Base-by-base conservation (phyloP, 495 filamentous ascomycete species). In the Wilcoxina mikolae region DNA sequence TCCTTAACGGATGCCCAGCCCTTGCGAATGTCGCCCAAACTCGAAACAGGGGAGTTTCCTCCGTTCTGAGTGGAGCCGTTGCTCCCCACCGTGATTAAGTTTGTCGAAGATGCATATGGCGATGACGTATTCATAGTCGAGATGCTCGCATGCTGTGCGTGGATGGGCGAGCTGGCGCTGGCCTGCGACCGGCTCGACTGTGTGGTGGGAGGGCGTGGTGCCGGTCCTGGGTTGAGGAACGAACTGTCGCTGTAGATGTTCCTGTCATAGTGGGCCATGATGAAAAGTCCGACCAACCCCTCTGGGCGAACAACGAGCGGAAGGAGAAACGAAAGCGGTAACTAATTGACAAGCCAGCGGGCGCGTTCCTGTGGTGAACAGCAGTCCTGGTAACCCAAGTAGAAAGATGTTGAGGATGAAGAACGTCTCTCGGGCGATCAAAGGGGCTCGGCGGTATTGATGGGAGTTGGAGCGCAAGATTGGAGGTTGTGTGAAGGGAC, bases 221-320 rank as follows among this genome's bases (percentile, higher is more conserved):
- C 90, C 44, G 91, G 90, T 46, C 91, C 87, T 54, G 91, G 88
- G 66, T 95, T 96, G 84, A 95, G 91, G 71, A 98, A 98, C 22
- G 57, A 49, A 49, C 52, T 60, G 28, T 65, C 58, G 51, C 55
- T 58, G 45, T 64, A 64, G 38, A 54, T 50, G 27, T 43, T 28
- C 24, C 46, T 35, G 50, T 45, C 51, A 35, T 54, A 54, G 39
- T 43, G 44, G 27, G 51, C 24, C 50, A 57, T 52, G 50, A 27
- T 53, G 41, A 42, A 17, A 39, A 22, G 17, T 12, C 35, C 35
- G 35, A 18, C 20, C 35, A 18, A 39, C 35, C 35, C 35, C 35
- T 39, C 35, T 12, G 35, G 35, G 35, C 35, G 35, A 39, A 39
- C 35, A 18, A 15, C 35, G 35, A n/a, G n/a, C 20, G 12, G 35